Evolutionary conservation across 2,329 filamentous ascomycete genomes (phyloP).

Genomic region (Fusarium duplospermum): DNA sequence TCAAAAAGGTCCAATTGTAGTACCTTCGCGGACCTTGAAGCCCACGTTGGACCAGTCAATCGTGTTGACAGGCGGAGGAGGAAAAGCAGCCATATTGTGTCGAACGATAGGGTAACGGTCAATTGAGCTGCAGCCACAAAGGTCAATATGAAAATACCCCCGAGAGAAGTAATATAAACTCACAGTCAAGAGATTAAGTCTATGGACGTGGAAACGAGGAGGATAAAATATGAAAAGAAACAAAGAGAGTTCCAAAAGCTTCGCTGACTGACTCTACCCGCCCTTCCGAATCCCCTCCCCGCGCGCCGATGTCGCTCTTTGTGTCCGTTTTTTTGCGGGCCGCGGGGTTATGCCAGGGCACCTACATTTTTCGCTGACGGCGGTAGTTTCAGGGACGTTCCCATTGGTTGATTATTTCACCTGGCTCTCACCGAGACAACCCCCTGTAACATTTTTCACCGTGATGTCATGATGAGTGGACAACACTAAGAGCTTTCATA

Average conservation of each 20-base stretch:
- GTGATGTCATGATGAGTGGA: slow-evolving; percentile 35
- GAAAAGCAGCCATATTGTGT: slow-evolving; percentile 68
- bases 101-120: not conserved
- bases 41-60: slow-evolving; percentile 96
- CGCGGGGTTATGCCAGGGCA: slow-evolving; percentile 33
- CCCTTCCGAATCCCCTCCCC: slow-evolving; percentile 7
- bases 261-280: slow-evolving; percentile 1
- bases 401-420: slow-evolving; percentile 22
- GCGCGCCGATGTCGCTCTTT: slow-evolving; percentile 40
- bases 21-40: slow-evolving; percentile 91
- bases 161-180: not conserved
- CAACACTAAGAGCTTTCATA: not conserved
- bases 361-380: not conserved
- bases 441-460: not conserved
- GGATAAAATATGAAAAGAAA: not conserved
- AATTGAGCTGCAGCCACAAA: slow-evolving; percentile 3
- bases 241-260: not conserved
- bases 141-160: not conserved
- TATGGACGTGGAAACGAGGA: not conserved
- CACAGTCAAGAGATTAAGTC: not conserved
- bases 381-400: slow-evolving; percentile 17
- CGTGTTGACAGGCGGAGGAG: slow-evolving; percentile 80
- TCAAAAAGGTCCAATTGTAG: slow-evolving; percentile 29
- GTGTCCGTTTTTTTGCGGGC: not conserved
- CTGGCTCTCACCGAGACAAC: not conserved